A percentile compares a stretch with the other conserved stretches of the same genome.
phyloP scores from a whole-genome alignment of 176 grass and related monocot genomes.

The Hordeum marinum region DNA sequence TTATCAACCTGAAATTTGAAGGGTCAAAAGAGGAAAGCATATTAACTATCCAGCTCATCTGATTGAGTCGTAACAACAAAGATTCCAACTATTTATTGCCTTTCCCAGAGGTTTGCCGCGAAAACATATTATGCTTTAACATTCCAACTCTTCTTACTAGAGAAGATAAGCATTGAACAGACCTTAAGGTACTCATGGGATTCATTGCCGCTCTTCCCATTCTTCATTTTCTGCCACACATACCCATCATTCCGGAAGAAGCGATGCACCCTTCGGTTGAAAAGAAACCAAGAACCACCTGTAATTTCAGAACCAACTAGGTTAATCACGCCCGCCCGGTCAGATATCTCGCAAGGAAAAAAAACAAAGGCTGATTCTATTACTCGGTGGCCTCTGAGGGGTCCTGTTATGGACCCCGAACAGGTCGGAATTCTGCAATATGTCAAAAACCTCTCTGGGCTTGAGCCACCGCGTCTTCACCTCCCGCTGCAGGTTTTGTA shows the following conservation, averaged over 20 bases:
- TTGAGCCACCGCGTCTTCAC: conserved; percentile 72
- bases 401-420: conserved; percentile 40
- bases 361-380: conserved; percentile 27
- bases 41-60: conserved; percentile 3
- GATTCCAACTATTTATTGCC: not conserved
- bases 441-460: conserved; percentile 65
- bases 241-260: conserved; percentile 81
- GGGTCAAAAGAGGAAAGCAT: not conserved
- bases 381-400: conserved; percentile 77
- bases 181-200: conserved; percentile 92
- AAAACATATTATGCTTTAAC: not conserved
- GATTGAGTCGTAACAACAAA: conserved; percentile 2
- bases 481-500: conserved; percentile 45
- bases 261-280: conserved; percentile 80
- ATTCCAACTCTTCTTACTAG: not conserved
- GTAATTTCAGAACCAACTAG: conserved; percentile 10
- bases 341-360: conserved; percentile 23
- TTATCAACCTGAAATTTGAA: conserved; percentile 64
- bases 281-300: conserved; percentile 95
- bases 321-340: conserved; percentile 1
- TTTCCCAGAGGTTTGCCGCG: not conserved
- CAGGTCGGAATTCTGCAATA: conserved; percentile 58
- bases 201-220: conserved; percentile 66
- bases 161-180: not conserved
- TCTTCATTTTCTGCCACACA: conserved; percentile 67